Conservation (phyloP, 352 stramenopile species). For the Globisporangium abappressorium region DNA sequence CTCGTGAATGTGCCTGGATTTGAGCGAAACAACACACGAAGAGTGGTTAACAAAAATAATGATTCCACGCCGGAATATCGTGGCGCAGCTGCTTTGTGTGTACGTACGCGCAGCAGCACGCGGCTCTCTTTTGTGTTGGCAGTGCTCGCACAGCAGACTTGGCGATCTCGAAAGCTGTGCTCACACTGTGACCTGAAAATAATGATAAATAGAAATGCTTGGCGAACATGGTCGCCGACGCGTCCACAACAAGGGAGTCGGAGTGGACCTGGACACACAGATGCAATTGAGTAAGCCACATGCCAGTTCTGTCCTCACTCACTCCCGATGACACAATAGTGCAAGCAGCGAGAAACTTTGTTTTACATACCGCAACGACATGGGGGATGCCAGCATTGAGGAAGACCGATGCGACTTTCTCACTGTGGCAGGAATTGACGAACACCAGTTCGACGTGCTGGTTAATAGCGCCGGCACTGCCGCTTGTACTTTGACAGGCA, state of each 20-base stretch:
- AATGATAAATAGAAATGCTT: slow-evolving; percentile 85
- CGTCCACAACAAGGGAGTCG: slow-evolving; percentile 73
- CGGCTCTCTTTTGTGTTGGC: slow-evolving; percentile 55
- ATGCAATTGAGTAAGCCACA: background rate
- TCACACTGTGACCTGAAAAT: slow-evolving; percentile 69
- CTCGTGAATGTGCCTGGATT: slow-evolving; percentile 62
- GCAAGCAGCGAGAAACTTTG: background rate
- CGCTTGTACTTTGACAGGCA: slow-evolving; percentile 15
- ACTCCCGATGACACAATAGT: background rate
- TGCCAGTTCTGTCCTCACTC: background rate
- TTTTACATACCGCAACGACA: slow-evolving; percentile 80
- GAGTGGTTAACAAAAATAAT: background rate
- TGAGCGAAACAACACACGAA: background rate
- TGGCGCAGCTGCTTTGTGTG: background rate
- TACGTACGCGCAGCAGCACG: slow-evolving; percentile 80
- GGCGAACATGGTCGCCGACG: slow-evolving; percentile 74
- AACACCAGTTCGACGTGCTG: slow-evolving; percentile 67
- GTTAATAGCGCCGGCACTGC: slow-evolving; percentile 11
- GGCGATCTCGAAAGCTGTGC: slow-evolving; percentile 69
- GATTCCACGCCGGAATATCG: background rate
- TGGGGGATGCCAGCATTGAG: slow-evolving; percentile 87
- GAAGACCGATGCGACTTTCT: slow-evolving; percentile 87
- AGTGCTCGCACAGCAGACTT: slow-evolving; percentile 64
- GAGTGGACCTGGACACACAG: slow-evolving; percentile 49
- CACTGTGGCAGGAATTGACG: slow-evolving; percentile 83